phyloP scores from a whole-genome alignment of 2,329 filamentous ascomycete genomes.

The Claviceps digitariae region DNA sequence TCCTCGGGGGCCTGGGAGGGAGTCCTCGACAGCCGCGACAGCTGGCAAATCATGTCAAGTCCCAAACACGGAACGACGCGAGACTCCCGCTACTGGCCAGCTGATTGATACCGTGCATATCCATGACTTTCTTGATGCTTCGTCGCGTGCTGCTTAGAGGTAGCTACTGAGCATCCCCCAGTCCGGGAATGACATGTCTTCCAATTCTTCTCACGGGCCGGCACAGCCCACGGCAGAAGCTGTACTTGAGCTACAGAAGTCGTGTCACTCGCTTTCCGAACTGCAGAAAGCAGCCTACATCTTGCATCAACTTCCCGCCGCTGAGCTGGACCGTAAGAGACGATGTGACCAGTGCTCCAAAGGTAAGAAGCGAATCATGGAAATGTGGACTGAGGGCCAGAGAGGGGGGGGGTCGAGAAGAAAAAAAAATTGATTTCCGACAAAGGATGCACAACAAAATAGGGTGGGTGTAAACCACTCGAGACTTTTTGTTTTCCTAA shows the following conservation, averaged over 20 bases:
- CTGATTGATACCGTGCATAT: background rate
- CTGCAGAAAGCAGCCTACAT: slow-evolving; percentile 16
- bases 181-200: background rate
- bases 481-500: background rate
- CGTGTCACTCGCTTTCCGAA: slow-evolving; percentile 9
- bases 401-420: background rate
- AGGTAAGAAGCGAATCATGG: slow-evolving; percentile 7
- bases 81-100: background rate
- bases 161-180: background rate
- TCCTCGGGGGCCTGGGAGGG: too few relatives aligned
- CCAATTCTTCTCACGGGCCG: slow-evolving; percentile 4
- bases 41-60: background rate
- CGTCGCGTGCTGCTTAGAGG: background rate
- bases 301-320: slow-evolving; percentile 11
- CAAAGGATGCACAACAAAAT: background rate
- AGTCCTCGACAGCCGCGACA: background rate
- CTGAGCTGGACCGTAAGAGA: slow-evolving; percentile 18
- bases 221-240: slow-evolving; percentile 11
- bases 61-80: background rate
- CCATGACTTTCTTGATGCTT: background rate
- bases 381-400: background rate
- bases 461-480: background rate
- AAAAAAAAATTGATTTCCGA: background rate
- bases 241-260: slow-evolving; percentile 8
- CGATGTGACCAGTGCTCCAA: slow-evolving; percentile 16